Evolutionary conservation across 2,329 filamentous ascomycete genomes (phyloP), one percentile per base, ranked within the genome.

Genomic region (Cladorrhinum sp.): DNA sequence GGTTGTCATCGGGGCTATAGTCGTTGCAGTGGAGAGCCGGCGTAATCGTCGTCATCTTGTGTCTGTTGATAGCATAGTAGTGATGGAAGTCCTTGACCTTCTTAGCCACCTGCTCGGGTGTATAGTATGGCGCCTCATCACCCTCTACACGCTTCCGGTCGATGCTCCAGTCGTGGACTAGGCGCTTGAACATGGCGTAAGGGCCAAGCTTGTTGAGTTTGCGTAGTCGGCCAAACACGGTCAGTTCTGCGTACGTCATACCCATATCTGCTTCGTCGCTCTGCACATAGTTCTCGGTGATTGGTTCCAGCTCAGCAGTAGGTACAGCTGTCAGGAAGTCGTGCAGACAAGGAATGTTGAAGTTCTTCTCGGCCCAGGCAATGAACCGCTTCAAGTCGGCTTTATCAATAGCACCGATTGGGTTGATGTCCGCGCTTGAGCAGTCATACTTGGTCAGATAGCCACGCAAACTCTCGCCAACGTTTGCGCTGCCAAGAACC

Each of bases 381-480:
- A 92, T 89, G 74, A 93, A 92, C 9, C 81, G 75, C 72, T 89
- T 90, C 1, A 91, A 76, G 67, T 92, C 89, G 1, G 79, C 84
- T 72, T 91, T 92, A 60, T 74, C 75, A 39, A 82, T 81, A 5
- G 79, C 80, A 16, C 84, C 86, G 55, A 89, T 87, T 2, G 86
- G 86, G 66, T 88, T 86, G 48, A 68, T 67, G 59, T 68, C 67
- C 18, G 67, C 64, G 54, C 64, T 66, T 58, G 67, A 68, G 54
- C 81, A 84, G 70, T 90, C 88, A 69, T 90, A 90, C 73, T 91
- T 90, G n/a, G 88, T 91, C 21, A 89, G 76, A 71, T 90, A 74
- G 4, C 72, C 73, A 26, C 72, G 62, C 14, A 74, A 64, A 59
- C 59, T 61, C 52, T 70, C 68, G 50, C 86, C 86, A 2, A 90